These are phyloP conservation scores for Sphagnum contortum DNA, from an alignment of 225 moss, liverwort and hornwort genomes.

Conservation along the genomic window DNA sequence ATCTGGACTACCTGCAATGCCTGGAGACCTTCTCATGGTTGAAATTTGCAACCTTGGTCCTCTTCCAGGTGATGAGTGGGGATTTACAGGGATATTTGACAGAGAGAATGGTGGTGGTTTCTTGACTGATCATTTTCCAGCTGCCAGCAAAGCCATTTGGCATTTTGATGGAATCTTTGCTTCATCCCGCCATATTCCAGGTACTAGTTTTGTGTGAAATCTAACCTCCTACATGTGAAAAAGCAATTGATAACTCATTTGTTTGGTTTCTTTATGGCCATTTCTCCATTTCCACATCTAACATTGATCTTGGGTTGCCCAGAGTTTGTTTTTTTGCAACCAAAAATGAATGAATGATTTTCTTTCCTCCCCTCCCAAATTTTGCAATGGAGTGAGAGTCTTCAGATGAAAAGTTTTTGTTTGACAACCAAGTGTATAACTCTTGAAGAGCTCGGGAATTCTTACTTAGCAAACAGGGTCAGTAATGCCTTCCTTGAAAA, in stretches of 20 bases:
- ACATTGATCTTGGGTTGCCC: too few species aligned
- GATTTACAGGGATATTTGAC: slow-evolving; percentile 76
- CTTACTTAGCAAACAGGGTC: too few species aligned
- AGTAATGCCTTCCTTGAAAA: too few species aligned
- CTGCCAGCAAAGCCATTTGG: slow-evolving; percentile 85
- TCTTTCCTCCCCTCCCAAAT: too few species aligned
- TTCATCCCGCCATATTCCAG: slow-evolving; percentile 82
- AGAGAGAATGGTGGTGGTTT: slow-evolving; percentile 88
- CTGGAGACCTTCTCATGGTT: slow-evolving; percentile 71
- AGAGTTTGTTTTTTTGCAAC: too few species aligned
- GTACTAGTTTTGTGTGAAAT: slow-evolving; percentile 6
- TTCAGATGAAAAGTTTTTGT: too few species aligned
- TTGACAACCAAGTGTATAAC: too few species aligned
- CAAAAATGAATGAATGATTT: too few species aligned
- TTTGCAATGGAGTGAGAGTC: too few species aligned
- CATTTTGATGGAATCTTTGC: slow-evolving; percentile 78
- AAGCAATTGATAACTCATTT: not conserved
- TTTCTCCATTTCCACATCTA: too few species aligned
- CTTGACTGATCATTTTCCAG: slow-evolving; percentile 82
- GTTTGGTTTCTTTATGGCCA: too few species aligned
- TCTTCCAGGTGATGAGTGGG: slow-evolving; percentile 80
- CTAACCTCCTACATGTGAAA: not conserved
- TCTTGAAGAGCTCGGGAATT: too few species aligned
- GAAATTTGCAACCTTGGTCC: slow-evolving; percentile 79
- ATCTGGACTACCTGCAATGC: slow-evolving; percentile 41